Evolutionary conservation across 345 rosid genomes (phyloP), one percentile per base, ranked within the genome.

Genomic region (Bretschneidera sinensis): DNA sequence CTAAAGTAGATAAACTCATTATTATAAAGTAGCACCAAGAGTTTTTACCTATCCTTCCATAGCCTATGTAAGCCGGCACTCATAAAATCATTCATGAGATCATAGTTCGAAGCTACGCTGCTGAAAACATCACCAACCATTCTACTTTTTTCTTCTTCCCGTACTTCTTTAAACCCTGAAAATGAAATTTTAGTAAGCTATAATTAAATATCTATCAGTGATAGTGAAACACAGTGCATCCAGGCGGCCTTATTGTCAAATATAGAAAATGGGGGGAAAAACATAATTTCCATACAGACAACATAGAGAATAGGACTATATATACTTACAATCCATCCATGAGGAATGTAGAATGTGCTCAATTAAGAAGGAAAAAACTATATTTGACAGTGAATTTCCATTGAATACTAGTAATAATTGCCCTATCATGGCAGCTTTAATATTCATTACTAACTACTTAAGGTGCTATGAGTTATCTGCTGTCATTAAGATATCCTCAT

Each of bases 41-140:
- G 5, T 48, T 74, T 39, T 60, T 64, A 92, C 97, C 96, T 90
- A 68, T 94, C 99, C 71, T 94, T 94, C 99, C 97, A 94, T 17
- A 90, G 72, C 67, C 97, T 75, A 74, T 94, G 99, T 69, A 90
- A 70, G 31, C 99, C 97, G 16, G 70, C 97, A 49, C 95, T 94
- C 99, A 94, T 94, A 28, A 94, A 64, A 83, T 94, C 97, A 72
- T 94, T 94, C 99, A 94, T 94, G 52, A 88, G 79, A 81, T 94
- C 99, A 71, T 94, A 94, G 68, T 73, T 94, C 8, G 96, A 83
- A 65, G 99, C 97, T 55, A 90, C 96, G 21, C 72, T 94, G 60
- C 78, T 88, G 80, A 94, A 90, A n/a, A 94, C 99, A 49, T 84
- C 69, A 65, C 89, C 83, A 66, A 94, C 99, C 86, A 94, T 22